These are phyloP conservation scores for Begonia masoniana DNA, from an alignment of 306 rosid genomes.

Conservation along the genomic window DNA sequence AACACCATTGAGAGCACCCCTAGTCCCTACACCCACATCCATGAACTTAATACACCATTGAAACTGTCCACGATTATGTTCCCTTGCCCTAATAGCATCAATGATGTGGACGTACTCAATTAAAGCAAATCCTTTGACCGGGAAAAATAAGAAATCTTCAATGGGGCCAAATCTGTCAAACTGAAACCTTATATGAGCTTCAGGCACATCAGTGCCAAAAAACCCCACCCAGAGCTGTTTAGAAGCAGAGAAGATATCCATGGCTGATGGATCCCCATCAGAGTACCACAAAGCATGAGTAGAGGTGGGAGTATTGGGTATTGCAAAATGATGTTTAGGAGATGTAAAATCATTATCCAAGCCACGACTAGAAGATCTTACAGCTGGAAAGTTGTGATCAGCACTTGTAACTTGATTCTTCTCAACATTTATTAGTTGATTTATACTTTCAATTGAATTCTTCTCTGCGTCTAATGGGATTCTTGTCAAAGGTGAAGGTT, in stretches of 20 bases:
- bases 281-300: constrained; percentile 51
- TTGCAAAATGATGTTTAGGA: constrained; percentile 43
- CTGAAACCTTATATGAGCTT: constrained; percentile 70
- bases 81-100: constrained; percentile 70
- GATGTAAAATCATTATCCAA: constrained; percentile 35
- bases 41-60: constrained; percentile 76
- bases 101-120: constrained; percentile 74
- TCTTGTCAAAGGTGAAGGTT: constrained; percentile 47
- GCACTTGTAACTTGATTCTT: constrained; percentile 38
- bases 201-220: constrained; percentile 51
- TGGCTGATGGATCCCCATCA: constrained; percentile 79
- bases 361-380: constrained; percentile 55
- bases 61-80: constrained; percentile 51
- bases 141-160: constrained; percentile 54
- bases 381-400: constrained; percentile 41
- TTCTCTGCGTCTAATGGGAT: constrained; percentile 37
- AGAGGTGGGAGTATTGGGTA: constrained; percentile 29
- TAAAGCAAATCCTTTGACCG: constrained; percentile 63
- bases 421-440: constrained; percentile 29
- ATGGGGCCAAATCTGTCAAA: constrained; percentile 82
- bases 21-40: constrained; percentile 83
- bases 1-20: constrained; percentile 69
- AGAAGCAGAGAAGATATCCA: constrained; percentile 82
- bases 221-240: constrained; percentile 83
- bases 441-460: constrained; percentile 59